Percentiles rank a stretch among this genome's conserved stretches.
Conservation (phyloP, 2,329 filamentous ascomycete species). For the Colletotrichum plurivorum region DNA sequence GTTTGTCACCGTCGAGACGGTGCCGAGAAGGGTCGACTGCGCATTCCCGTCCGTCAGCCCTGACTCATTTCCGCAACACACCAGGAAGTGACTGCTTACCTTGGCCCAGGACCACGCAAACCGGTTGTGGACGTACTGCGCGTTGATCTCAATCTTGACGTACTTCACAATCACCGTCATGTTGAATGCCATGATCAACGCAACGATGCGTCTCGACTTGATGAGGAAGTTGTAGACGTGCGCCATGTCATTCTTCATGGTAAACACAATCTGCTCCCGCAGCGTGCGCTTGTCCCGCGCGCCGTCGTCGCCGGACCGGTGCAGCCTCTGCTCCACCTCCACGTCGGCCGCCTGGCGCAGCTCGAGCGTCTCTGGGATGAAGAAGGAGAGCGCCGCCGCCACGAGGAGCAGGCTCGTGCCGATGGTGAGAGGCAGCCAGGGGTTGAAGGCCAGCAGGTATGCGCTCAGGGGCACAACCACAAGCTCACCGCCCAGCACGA, state of each 20-base stretch:
- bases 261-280: slow-evolving; percentile 43
- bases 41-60: not conserved
- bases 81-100: slow-evolving; percentile 43
- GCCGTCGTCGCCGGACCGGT: slow-evolving; percentile 23
- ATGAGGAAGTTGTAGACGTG: slow-evolving; percentile 58
- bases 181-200: slow-evolving; percentile 55
- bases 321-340: slow-evolving; percentile 34
- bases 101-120: slow-evolving; percentile 64
- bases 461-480: slow-evolving; percentile 57
- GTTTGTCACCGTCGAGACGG: slow-evolving; percentile 54
- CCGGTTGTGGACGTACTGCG: slow-evolving; percentile 68
- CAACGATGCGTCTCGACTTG: slow-evolving; percentile 53
- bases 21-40: slow-evolving; percentile 58
- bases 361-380: slow-evolving; percentile 60
- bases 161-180: slow-evolving; percentile 51
- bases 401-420: slow-evolving; percentile 49
- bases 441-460: slow-evolving; percentile 53
- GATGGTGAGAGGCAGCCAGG: slow-evolving; percentile 57
- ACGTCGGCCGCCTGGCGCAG: slow-evolving; percentile 50
- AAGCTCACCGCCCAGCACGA: slow-evolving; percentile 55
- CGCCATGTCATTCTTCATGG: slow-evolving; percentile 46
- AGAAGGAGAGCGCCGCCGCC: slow-evolving; percentile 47
- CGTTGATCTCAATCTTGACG: slow-evolving; percentile 50
- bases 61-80: not conserved
- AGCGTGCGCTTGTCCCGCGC: not conserved